Evolutionary conservation across 23 red algal genomes (phyloP).

Genomic region (Agarophyton chilense): DNA sequence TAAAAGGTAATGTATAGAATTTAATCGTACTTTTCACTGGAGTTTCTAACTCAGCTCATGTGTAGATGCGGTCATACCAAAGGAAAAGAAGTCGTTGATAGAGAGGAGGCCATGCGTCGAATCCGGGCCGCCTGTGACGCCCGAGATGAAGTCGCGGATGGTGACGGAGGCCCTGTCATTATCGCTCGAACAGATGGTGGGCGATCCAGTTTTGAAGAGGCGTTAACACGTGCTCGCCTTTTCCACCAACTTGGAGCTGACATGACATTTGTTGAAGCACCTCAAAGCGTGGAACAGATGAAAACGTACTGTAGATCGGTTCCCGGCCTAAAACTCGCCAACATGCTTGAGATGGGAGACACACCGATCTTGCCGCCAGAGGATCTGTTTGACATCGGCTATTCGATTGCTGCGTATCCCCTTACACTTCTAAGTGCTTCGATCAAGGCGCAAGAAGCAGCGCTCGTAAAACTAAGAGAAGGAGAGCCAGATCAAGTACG

Average conservation of each 20-base stretch:
- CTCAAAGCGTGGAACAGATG: constrained; percentile 69
- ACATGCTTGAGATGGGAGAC: constrained; percentile 91
- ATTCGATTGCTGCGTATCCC: constrained; percentile 91
- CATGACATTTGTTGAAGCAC: constrained; percentile 94
- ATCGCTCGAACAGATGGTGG: constrained; percentile 84
- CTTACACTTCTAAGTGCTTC: constrained; percentile 84
- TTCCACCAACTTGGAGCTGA: constrained; percentile 88
- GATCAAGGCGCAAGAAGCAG: constrained; percentile 83
- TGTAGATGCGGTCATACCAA: constrained; percentile 87
- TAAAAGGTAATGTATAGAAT: constrained; percentile 69
- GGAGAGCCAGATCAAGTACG: constrained; percentile 69
- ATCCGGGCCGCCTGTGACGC: constrained; percentile 91
- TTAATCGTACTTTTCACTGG: neutral
- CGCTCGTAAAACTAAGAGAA: constrained; percentile 64
- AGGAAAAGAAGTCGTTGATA: constrained; percentile 89
- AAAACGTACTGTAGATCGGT: constrained; percentile 32
- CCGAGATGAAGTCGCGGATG: constrained; percentile 56
- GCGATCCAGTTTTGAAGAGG: constrained; percentile 80
- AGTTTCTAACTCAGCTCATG: constrained; percentile 1
- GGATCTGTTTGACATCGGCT: constrained; percentile 81
- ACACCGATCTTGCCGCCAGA: constrained; percentile 85
- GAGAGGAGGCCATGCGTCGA: constrained; percentile 81
- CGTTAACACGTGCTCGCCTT: constrained; percentile 67
- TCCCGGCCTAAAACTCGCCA: constrained; percentile 75
- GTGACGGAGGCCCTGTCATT: constrained; percentile 68